Base-by-base conservation (phyloP, 352 stramenopile genomes). In the Pythium scleroteichum region DNA sequence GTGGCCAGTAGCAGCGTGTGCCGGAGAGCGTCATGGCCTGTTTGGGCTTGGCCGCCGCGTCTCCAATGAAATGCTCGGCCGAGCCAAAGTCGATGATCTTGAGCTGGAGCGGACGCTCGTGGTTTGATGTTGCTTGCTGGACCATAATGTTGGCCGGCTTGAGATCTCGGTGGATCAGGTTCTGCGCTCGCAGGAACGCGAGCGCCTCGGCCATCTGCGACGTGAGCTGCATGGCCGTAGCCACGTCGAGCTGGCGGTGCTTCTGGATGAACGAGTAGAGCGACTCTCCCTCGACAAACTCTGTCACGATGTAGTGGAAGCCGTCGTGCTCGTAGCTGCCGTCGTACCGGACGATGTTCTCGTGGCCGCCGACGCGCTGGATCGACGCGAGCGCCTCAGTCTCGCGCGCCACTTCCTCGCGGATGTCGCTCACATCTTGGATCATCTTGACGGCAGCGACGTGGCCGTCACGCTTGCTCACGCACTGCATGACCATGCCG, bases 41-140 rank as follows among this genome's bases (percentile, higher is more conserved):
- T 27, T 50, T 56, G 0, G 13, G 16, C 20, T 32, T 45, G 24
- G 32, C 8, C 12, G 53, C n/a, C 8, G 38, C 41, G 26, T 69
- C 67, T 4, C 51, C 29, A 0, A 16, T 53, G 3, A 56, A 51
- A 0, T 53, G 54, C 14, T 79, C 79, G 2, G 85, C 84, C n/a
- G 83, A 92, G 4, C 88, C 88, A 68, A 96, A 94, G 71, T 96
- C 88, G 42, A 95, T 94, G 39, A 96, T 79, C 62, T 96, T 96
- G 52, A 94, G 69, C 24, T 58, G 67, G 0, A 88, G 64, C 7
- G 33, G 9, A 20, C 67, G 59, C 13, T 33, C 38, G 6, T n/a
- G n/a, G n/a, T n/a, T n/a, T n/a, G n/a, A n/a, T n/a, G 24, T 7
- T 13, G 10, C 14, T 4, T 24, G 22, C 19, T 48, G 33, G 1